Percentiles rank a stretch among this genome's conserved stretches.
Conservation (phyloP, 352 stramenopile genomes). For the Pythium pyrilobum region DNA sequence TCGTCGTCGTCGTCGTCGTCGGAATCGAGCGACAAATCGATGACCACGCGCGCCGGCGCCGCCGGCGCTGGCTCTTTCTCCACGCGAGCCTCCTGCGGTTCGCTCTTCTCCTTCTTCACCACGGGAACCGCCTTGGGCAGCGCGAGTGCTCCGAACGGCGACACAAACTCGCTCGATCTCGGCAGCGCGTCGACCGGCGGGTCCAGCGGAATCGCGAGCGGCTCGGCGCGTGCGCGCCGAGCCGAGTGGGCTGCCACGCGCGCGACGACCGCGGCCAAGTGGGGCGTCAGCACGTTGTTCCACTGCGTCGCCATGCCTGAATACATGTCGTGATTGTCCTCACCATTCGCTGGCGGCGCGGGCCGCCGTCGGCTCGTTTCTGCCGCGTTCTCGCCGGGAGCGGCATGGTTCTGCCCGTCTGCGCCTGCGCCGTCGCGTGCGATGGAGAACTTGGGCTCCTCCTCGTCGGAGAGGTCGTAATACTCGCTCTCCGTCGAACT, state of each 20-base stretch:
- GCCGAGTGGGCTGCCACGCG: not conserved
- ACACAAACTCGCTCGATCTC: slow-evolving; percentile 1
- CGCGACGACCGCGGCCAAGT: not conserved
- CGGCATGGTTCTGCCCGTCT: not conserved
- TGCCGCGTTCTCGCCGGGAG: not conserved
- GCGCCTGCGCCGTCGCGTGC: not conserved
- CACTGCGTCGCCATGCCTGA: not conserved
- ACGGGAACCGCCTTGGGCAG: not conserved
- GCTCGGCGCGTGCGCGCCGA: not conserved
- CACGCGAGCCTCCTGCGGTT: not conserved
- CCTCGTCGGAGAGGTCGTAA: slow-evolving; percentile 1
- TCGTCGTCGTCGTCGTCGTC: slow-evolving; percentile 1
- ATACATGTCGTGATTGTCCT: not conserved
- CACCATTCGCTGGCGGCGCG: not conserved
- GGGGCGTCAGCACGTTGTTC: slow-evolving; percentile 10
- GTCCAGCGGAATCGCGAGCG: not conserved
- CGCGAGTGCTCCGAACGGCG: slow-evolving; percentile 3
- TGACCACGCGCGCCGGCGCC: not conserved
- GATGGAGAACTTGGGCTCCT: not conserved
- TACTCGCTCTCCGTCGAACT: slow-evolving; percentile 15
- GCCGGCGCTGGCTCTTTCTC: not conserved
- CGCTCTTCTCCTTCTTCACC: not conserved
- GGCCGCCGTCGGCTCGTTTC: not conserved
- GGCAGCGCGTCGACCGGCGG: not conserved
- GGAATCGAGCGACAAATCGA: slow-evolving; percentile 6